phyloP scores from a whole-genome alignment of 2,329 filamentous ascomycete species.

The Claviceps sp. region DNA sequence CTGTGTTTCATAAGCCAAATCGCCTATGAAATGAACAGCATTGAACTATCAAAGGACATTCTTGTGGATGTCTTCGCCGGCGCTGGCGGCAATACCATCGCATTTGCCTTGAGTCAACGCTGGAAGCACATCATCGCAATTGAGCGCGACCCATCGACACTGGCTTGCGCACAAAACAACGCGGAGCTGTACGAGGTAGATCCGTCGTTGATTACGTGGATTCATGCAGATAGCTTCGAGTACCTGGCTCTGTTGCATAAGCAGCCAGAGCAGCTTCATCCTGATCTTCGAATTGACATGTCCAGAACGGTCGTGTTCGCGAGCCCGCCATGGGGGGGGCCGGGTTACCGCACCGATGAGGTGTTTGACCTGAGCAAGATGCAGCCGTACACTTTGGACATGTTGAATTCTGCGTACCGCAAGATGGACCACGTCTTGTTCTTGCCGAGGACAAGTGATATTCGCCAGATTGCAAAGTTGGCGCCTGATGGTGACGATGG shows the following conservation, averaged over 20 bases:
- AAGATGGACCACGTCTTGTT: slow-evolving; percentile 56
- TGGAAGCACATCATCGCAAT: slow-evolving; percentile 82
- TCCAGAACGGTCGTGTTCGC: slow-evolving; percentile 37
- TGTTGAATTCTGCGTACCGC: slow-evolving; percentile 50
- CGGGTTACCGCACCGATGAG: slow-evolving; percentile 41
- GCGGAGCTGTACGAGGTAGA: slow-evolving; percentile 71
- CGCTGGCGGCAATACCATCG: slow-evolving; percentile 85
- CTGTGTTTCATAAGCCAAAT: slow-evolving; percentile 46
- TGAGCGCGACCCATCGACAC: slow-evolving; percentile 65
- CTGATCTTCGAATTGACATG: slow-evolving; percentile 27
- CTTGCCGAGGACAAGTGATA: slow-evolving; percentile 71
- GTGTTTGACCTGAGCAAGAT: slow-evolving; percentile 77
- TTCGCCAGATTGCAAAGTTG: slow-evolving; percentile 60
- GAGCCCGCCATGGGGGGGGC: slow-evolving; percentile 48
- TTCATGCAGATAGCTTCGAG: slow-evolving; percentile 76
- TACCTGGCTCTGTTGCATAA: slow-evolving; percentile 39
- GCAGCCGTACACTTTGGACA: slow-evolving; percentile 66
- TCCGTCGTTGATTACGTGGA: slow-evolving; percentile 63
- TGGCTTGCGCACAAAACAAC: slow-evolving; percentile 88
- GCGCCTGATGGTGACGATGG: slow-evolving; percentile 21
- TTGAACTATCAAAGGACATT: slow-evolving; percentile 42
- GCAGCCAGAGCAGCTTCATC: slow-evolving; percentile 22
- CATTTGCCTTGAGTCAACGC: slow-evolving; percentile 68
- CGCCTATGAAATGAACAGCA: slow-evolving; percentile 53
- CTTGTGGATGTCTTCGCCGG: slow-evolving; percentile 86